A percentile compares a stretch with the other conserved stretches of the same genome.
Conservation (phyloP, 768 basidiomycete genomes). For the Hericium erinaceus region DNA sequence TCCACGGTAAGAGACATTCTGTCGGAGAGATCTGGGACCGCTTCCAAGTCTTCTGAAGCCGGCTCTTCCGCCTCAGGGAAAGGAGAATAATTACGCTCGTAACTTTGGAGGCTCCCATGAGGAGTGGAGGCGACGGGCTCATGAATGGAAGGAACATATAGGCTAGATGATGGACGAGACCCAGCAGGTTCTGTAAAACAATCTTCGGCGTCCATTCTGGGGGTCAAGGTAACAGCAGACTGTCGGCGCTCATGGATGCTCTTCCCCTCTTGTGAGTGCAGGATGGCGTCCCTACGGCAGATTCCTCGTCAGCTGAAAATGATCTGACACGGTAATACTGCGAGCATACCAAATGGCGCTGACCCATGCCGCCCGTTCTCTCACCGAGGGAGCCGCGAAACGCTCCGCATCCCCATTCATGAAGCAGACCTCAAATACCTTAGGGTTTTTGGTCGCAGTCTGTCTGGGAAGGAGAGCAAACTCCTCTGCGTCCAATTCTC, state of each 20-base stretch:
- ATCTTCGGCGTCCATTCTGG: not conserved
- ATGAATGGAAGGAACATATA: slow-evolving; percentile 1
- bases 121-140: slow-evolving; percentile 10
- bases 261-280: slow-evolving; percentile 28
- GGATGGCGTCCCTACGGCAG: slow-evolving; percentile 45
- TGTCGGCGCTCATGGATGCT: slow-evolving; percentile 9
- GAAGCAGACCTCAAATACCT: slow-evolving; percentile 59
- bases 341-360: slow-evolving; percentile 58
- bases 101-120: not conserved
- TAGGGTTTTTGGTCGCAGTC: slow-evolving; percentile 32
- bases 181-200: not conserved
- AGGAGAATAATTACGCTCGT: not conserved
- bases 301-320: not conserved
- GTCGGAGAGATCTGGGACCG: not conserved
- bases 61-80: not conserved
- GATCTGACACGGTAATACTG: no score
- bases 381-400: slow-evolving; percentile 52
- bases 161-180: not conserved
- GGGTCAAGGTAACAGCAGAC: not conserved
- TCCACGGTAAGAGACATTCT: slow-evolving; percentile 12
- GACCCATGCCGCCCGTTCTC: slow-evolving; percentile 65
- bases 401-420: slow-evolving; percentile 41
- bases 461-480: slow-evolving; percentile 29
- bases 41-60: not conserved
- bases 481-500: slow-evolving; percentile 37